Evolutionary conservation across 2,329 filamentous ascomycete species (phyloP).

Genomic region (Pseudocercospora fijiensis): DNA sequence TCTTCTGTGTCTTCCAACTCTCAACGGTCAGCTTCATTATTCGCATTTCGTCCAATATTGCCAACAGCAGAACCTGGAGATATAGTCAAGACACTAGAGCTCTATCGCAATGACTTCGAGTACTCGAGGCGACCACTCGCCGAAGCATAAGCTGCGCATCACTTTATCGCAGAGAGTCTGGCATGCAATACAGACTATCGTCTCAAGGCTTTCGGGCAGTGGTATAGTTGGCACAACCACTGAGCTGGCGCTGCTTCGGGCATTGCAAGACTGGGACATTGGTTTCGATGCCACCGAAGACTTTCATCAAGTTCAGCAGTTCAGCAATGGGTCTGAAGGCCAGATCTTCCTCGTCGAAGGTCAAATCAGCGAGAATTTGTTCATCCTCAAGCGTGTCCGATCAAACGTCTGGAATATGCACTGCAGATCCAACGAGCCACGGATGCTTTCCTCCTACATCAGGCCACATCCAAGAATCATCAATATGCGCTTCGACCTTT

Average conservation of each 20-base stretch:
- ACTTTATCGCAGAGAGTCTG: not conserved
- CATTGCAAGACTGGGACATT: not conserved
- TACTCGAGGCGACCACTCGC: not conserved
- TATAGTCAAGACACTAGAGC: not conserved
- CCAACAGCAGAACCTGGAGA: not conserved
- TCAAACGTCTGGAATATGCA: not conserved
- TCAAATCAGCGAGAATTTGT: not conserved
- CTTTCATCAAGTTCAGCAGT: not conserved
- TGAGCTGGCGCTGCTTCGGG: not conserved
- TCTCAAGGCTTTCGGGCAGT: not conserved
- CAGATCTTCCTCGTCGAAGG: not conserved
- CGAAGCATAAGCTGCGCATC: not conserved
- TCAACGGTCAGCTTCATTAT: not conserved
- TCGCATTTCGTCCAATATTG: not conserved
- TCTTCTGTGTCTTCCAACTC: not conserved
- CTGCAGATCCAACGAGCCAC: slow-evolving; percentile 1
- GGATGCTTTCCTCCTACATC: not conserved
- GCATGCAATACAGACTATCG: not conserved
- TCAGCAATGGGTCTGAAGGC: not conserved
- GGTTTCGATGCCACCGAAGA: not conserved
- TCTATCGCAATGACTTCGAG: not conserved
- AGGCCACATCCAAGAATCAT: slow-evolving; percentile 6
- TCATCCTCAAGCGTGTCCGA: slow-evolving; percentile 4
- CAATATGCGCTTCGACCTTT: not conserved
- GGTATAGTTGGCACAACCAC: not conserved